Base-by-base conservation (phyloP, 2,329 filamentous ascomycete species). In the Akanthomyces dipterigenus region DNA sequence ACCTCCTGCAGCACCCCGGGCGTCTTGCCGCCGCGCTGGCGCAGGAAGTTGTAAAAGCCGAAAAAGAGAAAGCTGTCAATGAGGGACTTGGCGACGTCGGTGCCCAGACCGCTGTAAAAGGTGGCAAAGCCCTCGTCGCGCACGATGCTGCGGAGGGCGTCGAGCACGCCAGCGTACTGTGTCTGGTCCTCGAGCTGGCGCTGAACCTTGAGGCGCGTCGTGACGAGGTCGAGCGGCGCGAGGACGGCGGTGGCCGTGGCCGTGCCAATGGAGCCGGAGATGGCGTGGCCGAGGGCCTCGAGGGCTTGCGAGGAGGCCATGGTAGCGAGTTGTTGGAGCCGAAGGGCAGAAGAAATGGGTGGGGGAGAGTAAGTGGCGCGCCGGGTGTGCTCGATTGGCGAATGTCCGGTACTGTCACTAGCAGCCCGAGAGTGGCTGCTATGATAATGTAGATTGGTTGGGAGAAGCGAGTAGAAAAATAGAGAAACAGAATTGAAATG, bases 51-150 rank as follows among this genome's bases (percentile, higher is more conserved):
- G 75, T 96, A 96, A 62, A 90, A 88, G 20, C 93, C 81, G 76
- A 96, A 96, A 78, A 96, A 96, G 56, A 96, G 79, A 70, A 95
- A 93, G 61, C 88, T 90, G 76, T 95, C 91, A 34, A 85, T 80
- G 24, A 87, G 79, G 26, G 84, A 86, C 72, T 89, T 91, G 68
- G 77, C 80, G 12, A 88, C 84, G 69, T 90, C 88, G 40, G 83
- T 80, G 7, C 80, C 75, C 1, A 89, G 72, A 28, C 88, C 88
- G 26, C 78, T 81, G 70, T 89, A 96, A 65, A 96, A 87, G 1
- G 88, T 89, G 20, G 87, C 65, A 3, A 89, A 86, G n/a, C 90
- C 90, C 72, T 92, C 89, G 36, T 82, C 78, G 38, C 78, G 76
- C 68, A 88, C 88, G 65, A 96, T 95, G 70, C 85, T 87, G 62